Percentiles rank a stretch among this genome's conserved stretches.
Evolutionary conservation across 2,329 filamentous ascomycete species (phyloP).

Genomic region (Ophiosphaerella herpotricha): DNA sequence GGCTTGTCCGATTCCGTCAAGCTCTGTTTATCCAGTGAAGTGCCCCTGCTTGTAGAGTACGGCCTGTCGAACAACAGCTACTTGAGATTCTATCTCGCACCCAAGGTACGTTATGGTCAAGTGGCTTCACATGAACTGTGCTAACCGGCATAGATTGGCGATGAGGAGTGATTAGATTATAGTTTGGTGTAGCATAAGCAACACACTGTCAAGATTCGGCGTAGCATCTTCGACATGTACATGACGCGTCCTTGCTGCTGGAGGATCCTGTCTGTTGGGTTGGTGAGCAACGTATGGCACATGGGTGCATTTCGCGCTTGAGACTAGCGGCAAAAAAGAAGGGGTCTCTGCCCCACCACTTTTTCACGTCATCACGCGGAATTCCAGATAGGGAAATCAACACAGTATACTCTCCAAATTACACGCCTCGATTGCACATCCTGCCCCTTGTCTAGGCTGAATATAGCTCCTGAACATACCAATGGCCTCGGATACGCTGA

Average conservation of each 20-base stretch:
- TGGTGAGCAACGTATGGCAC: conserved; percentile 23
- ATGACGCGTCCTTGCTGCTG: conserved; percentile 25
- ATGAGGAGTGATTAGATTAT: conserved; percentile 59
- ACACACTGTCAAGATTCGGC: conserved; percentile 33
- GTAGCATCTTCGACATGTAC: conserved; percentile 35
- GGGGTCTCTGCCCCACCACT: conserved; percentile 31
- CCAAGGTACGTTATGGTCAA: conserved; percentile 71
- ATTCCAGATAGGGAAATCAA: conserved; percentile 42
- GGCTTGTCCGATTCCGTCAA: conserved; percentile 81
- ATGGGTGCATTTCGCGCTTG: conserved; percentile 23
- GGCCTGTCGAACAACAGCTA: conserved; percentile 82
- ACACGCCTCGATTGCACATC: conserved; percentile 4
- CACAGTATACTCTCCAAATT: conserved; percentile 24
- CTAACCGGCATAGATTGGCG: conserved; percentile 66
- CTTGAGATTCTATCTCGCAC: conserved; percentile 95
- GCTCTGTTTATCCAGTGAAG: conserved; percentile 93
- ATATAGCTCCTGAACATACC: conserved; percentile 9
- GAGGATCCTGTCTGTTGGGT: conserved; percentile 15
- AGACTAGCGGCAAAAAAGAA: conserved; percentile 18
- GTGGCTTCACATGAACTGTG: background rate
- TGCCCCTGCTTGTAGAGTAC: conserved; percentile 95
- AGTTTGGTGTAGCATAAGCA: conserved; percentile 24
- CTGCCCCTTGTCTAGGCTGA: background rate
- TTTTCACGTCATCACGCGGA: conserved; percentile 39
- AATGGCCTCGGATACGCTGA: conserved; percentile 46